phyloP scores from a whole-genome alignment of 2,329 filamentous ascomycete genomes.

The Microcyclospora tardicrescens region DNA sequence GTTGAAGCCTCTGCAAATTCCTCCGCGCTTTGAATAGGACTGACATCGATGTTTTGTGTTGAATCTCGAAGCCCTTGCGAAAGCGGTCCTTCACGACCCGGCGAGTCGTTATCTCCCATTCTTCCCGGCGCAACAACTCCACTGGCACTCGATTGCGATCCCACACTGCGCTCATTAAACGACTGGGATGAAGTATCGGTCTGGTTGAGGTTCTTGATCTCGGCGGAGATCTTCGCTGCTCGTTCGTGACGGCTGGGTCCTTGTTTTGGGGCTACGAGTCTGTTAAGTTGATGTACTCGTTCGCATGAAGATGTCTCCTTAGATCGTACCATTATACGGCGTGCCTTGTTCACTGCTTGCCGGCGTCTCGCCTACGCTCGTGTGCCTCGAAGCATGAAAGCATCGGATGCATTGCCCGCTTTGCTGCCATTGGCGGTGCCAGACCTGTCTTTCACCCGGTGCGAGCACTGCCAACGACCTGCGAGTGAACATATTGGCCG shows the following conservation, averaged over 20 bases:
- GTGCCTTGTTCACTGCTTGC: conserved; percentile 6
- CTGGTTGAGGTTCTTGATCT: conserved; percentile 14
- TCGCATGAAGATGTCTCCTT: background rate
- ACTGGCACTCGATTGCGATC: conserved; percentile 1
- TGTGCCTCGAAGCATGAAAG: conserved; percentile 9
- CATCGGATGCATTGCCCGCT: conserved; percentile 12
- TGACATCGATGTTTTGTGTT: too few species aligned
- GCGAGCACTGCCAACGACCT: conserved; percentile 2
- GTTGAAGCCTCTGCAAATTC: too few species aligned
- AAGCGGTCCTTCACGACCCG: conserved; percentile 11
- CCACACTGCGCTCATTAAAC: too few species aligned
- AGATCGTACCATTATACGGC: conserved; percentile 6
- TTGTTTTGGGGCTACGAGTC: conserved; percentile 8
- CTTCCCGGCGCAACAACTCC: conserved; percentile 3
- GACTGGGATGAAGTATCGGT: too few species aligned
- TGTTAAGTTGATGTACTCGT: conserved; percentile 1
- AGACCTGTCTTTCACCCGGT: conserved; percentile 8
- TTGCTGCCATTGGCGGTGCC: conserved; percentile 9
- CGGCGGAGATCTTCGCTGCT: conserved; percentile 14
- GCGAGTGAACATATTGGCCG: conserved; percentile 5
- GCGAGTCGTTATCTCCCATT: conserved; percentile 13
- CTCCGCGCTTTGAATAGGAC: too few species aligned
- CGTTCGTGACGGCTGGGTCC: conserved; percentile 15
- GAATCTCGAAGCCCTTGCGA: conserved; percentile 7
- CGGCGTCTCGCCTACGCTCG: conserved; percentile 2